These are phyloP conservation scores for Penicillium samsonianum DNA, from an alignment of 495 filamentous ascomycete genomes.

Conservation along the genomic window DNA sequence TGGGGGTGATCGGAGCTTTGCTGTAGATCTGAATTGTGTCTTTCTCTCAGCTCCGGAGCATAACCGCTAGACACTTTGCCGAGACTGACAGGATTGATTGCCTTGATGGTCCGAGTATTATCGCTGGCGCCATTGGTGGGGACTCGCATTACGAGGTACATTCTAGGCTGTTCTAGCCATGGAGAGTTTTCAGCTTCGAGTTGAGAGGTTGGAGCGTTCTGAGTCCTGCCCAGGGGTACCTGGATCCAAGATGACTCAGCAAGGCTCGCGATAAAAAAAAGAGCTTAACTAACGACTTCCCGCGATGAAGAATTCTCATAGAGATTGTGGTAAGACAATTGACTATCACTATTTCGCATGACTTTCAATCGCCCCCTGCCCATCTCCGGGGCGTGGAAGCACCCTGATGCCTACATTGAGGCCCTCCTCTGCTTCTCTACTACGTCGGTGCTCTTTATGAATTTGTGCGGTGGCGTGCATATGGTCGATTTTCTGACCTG, in stretches of 20 bases:
- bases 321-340: not conserved
- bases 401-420: constrained; percentile 71
- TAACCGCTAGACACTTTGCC: no score
- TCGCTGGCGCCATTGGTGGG: no score
- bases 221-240: no score
- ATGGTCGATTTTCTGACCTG: constrained; percentile 95
- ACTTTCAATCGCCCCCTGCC: constrained; percentile 52
- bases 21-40: no score
- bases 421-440: constrained; percentile 75
- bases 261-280: not conserved
- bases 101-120: no score
- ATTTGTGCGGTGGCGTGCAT: constrained; percentile 89
- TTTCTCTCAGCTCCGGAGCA: no score
- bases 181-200: no score
- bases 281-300: not conserved
- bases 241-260: not conserved
- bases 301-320: constrained; percentile 4
- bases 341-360: constrained; percentile 17
- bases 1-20: no score
- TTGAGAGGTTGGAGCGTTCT: no score
- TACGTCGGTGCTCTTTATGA: constrained; percentile 75
- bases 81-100: no score
- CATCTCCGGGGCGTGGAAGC: constrained; percentile 54
- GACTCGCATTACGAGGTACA: no score
- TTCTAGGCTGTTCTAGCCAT: no score